These are phyloP conservation scores for Calophaca sinica DNA, from an alignment of 306 rosid genomes.

Conservation along the genomic window DNA sequence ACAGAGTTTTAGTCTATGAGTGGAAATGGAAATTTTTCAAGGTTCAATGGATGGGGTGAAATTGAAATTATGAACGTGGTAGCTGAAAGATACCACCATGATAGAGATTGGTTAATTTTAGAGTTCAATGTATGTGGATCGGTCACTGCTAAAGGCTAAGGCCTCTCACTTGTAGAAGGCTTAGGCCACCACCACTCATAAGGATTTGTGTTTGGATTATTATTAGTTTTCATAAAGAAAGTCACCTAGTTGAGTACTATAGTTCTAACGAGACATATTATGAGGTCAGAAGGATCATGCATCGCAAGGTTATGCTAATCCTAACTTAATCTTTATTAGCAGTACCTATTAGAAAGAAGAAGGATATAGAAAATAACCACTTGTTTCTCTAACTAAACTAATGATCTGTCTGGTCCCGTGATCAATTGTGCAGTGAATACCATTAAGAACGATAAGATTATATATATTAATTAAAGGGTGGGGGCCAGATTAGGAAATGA, in stretches of 20 bases:
- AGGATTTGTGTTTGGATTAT: constrained; percentile 36
- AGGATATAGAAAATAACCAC: constrained; percentile 17
- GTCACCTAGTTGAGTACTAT: background rate
- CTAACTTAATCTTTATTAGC: constrained; percentile 26
- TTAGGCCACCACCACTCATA: background rate
- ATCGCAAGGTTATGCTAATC: background rate
- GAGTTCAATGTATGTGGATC: constrained; percentile 50
- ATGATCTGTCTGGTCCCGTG: constrained; percentile 21
- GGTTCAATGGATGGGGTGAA: constrained; percentile 44
- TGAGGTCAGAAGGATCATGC: constrained; percentile 41
- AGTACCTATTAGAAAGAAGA: background rate
- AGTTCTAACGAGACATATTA: constrained; percentile 11
- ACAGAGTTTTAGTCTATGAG: too few relatives aligned
- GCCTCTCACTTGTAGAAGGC: background rate
- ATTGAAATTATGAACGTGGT: background rate
- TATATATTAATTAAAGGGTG: too few relatives aligned
- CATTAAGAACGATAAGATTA: too few relatives aligned
- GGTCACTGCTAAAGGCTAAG: constrained; percentile 14
- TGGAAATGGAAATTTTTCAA: constrained; percentile 22
- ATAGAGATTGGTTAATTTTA: constrained; percentile 37
- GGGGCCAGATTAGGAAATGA: too few relatives aligned
- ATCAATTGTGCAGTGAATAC: background rate
- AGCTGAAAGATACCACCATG: constrained; percentile 2
- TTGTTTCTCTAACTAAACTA: constrained; percentile 7
- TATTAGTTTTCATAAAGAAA: constrained; percentile 23